phyloP scores from a whole-genome alignment of 2,329 filamentous ascomycete species.

The Fusarium sp. region DNA sequence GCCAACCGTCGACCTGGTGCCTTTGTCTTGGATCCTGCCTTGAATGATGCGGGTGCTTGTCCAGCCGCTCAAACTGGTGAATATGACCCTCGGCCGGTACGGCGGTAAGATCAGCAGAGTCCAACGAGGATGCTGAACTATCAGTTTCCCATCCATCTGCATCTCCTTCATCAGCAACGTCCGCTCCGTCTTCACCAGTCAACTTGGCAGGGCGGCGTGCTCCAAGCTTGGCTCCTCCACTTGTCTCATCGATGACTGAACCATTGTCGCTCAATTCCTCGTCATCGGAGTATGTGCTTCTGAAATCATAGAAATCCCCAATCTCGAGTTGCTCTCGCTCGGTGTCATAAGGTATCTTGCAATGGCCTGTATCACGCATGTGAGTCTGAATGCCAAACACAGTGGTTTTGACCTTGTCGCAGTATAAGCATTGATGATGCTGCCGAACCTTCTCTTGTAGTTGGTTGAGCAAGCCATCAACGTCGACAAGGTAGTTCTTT shows the following conservation, averaged over 20 bases:
- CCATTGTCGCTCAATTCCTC: conserved; percentile 69
- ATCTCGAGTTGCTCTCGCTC: conserved; percentile 93
- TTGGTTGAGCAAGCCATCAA: conserved; percentile 81
- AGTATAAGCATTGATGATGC: conserved; percentile 86
- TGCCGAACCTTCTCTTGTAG: conserved; percentile 83
- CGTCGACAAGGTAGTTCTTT: conserved; percentile 80
- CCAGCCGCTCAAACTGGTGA: conserved; percentile 76
- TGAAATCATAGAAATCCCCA: conserved; percentile 97
- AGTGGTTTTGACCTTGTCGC: conserved; percentile 82
- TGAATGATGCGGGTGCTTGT: conserved; percentile 79
- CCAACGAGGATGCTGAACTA: conserved; percentile 85
- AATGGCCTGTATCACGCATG: conserved; percentile 97
- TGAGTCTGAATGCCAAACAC: conserved; percentile 88
- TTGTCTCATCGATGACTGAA: conserved; percentile 52
- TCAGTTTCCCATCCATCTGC: conserved; percentile 96
- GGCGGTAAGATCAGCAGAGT: conserved; percentile 82
- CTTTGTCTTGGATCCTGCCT: conserved; percentile 76
- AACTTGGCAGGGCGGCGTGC: conserved; percentile 64
- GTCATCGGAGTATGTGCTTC: conserved; percentile 90
- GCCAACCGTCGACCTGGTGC: conserved; percentile 78
- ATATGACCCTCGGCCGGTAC: conserved; percentile 78
- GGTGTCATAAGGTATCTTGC: conserved; percentile 91
- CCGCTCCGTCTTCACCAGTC: conserved; percentile 60
- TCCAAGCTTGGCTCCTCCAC: conserved; percentile 75
- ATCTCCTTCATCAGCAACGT: conserved; percentile 63